Base-by-base conservation (phyloP, 192 early-diverging fungal genomes). In the Coemansia sp. region DNA sequence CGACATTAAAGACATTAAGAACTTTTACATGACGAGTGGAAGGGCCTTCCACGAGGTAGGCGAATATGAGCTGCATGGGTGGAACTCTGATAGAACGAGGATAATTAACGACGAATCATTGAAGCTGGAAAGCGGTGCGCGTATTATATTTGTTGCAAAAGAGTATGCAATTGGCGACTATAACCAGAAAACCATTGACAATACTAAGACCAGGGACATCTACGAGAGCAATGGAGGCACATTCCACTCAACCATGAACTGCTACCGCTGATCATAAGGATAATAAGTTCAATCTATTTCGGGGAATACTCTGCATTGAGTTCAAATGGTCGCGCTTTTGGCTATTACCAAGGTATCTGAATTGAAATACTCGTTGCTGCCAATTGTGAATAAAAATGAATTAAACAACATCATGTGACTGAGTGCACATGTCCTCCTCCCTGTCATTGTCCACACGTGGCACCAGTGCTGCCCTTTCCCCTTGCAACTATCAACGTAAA, bases 81-180 rank as follows among this genome's bases (percentile, higher is more conserved):
- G 47, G 47, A 50, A 20, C 3, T 50, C n/a, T 6, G 47, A 50
- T 20, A 50, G 47, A 20, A 50, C 47, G 47, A 50, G n/a, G 7
- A n/a, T 50, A 50, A 50, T 50, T 50, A 50, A 50, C 47, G 47
- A 50, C 47, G 47, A 50, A n/a, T 50, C 47, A 9, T 20, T 50
- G 16, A 7, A 20, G 20, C 20, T 50, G 20, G 20, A 16, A 20
- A 50, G 20, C 7, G 47, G 47, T n/a, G 47, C 47, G 47, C 18
- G 47, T 20, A 50, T 50, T 50, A 50, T 50, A 50, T 50, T 50
- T 2, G 47, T n/a, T n/a, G 47, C 47, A 18, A 50, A 50, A 20
- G n/a, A 50, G 47, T 50, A 50, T 20, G 47, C 47, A 9, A 50
- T 50, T 50, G 47, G 47, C 47, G 47, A 50, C 20, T 50, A 8